A percentile compares a stretch with the other conserved stretches of the same genome.
Conservation (phyloP, 495 filamentous ascomycete genomes). For the Sabuloglossum arenarium region DNA sequence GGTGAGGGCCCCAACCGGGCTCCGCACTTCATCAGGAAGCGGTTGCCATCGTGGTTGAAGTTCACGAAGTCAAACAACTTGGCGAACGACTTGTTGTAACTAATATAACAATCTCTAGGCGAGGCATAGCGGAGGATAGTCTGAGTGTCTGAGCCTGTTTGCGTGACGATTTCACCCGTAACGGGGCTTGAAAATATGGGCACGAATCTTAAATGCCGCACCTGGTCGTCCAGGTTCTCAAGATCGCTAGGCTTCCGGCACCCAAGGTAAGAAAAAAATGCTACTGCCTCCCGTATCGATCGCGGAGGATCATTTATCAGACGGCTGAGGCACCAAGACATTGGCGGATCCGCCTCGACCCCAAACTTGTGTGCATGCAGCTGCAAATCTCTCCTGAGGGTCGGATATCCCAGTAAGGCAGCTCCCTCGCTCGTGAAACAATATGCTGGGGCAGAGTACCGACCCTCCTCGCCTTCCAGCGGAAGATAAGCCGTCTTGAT, state of each 20-base stretch:
- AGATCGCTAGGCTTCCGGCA: constrained; percentile 43
- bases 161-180: background rate
- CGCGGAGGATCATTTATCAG: constrained; percentile 50
- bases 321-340: constrained; percentile 47
- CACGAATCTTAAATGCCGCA: constrained; percentile 45
- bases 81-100: constrained; percentile 47
- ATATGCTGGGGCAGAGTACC: constrained; percentile 46
- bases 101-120: constrained; percentile 57
- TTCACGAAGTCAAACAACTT: constrained; percentile 95
- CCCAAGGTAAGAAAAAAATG: constrained; percentile 66
- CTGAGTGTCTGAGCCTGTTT: no score
- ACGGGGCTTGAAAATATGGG: constrained; percentile 27
- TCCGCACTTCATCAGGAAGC: constrained; percentile 69
- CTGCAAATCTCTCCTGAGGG: constrained; percentile 52
- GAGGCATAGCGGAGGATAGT: constrained; percentile 9
- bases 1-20: constrained; percentile 78
- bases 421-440: constrained; percentile 69
- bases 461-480: constrained; percentile 36
- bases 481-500: constrained; percentile 43
- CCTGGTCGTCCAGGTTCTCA: constrained; percentile 27
- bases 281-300: constrained; percentile 37
- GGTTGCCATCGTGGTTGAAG: constrained; percentile 69
- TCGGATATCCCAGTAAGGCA: constrained; percentile 57
- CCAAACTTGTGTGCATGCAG: constrained; percentile 68
- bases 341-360: constrained; percentile 55